Conservation (phyloP, 2,329 filamentous ascomycete genomes). For the Rhexocercosporidium sp. region DNA sequence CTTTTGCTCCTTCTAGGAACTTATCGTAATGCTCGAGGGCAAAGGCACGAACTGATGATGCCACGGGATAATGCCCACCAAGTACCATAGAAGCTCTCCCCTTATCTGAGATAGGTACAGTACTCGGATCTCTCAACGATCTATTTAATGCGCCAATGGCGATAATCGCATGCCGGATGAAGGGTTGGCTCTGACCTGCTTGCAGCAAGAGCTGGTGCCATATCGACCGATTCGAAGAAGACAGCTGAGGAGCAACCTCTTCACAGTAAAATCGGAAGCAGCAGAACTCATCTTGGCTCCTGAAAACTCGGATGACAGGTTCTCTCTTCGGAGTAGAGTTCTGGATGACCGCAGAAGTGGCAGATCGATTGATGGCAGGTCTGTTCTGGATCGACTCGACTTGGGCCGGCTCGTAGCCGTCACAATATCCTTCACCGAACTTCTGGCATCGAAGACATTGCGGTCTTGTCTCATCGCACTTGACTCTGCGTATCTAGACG, state of each 20-base stretch:
- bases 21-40: conserved; percentile 30
- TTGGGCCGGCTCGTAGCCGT: conserved; percentile 52
- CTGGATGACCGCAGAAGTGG: background rate
- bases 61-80: background rate
- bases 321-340: conserved; percentile 11
- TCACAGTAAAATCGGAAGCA: conserved; percentile 28
- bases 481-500: conserved; percentile 57
- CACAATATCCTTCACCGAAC: conserved; percentile 59
- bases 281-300: conserved; percentile 25
- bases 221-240: conserved; percentile 24
- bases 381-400: conserved; percentile 7
- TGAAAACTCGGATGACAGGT: conserved; percentile 20
- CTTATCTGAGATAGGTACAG: background rate
- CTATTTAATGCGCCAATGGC: conserved; percentile 34
- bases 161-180: conserved; percentile 34
- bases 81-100: background rate
- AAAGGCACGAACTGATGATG: conserved; percentile 13
- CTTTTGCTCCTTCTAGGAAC: conserved; percentile 27
- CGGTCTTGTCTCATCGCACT: conserved; percentile 67
- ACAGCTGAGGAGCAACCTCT: conserved; percentile 26
- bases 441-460: conserved; percentile 63
- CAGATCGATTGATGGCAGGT: conserved; percentile 8
- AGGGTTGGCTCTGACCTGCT: conserved; percentile 29
- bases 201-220: conserved; percentile 32
- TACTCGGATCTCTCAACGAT: conserved; percentile 14